phyloP scores from a whole-genome alignment of 1,139 yeast species.

The Hansenula sp. region DNA sequence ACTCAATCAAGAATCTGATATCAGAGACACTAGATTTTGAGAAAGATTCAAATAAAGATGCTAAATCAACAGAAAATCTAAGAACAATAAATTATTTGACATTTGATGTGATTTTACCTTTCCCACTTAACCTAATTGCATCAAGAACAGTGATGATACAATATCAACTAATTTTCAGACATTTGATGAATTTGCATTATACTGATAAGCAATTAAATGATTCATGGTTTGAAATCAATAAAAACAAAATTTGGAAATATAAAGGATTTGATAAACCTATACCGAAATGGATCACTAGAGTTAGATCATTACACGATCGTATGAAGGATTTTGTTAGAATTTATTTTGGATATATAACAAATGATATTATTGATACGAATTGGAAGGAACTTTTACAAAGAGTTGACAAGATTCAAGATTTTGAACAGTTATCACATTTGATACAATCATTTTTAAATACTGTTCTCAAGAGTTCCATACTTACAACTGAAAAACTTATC shows the following conservation, averaged over 20 bases:
- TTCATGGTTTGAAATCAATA: conserved; percentile 72
- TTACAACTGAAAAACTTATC: conserved; percentile 57
- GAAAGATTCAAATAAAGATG: conserved; percentile 19
- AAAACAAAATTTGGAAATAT: conserved; percentile 64
- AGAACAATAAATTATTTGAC: conserved; percentile 50
- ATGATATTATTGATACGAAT: conserved; percentile 58
- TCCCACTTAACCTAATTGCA: conserved; percentile 76
- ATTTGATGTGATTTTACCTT: conserved; percentile 69
- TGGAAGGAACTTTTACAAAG: conserved; percentile 38
- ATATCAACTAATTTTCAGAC: conserved; percentile 77
- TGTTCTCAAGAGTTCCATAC: conserved; percentile 60
- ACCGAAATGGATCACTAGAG: conserved; percentile 52
- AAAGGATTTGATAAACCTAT: conserved; percentile 37
- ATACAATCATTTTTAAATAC: conserved; percentile 61
- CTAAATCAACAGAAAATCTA: conserved; percentile 18
- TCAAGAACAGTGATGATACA: conserved; percentile 70
- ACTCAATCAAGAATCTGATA: conserved; percentile 35
- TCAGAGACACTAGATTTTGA: conserved; percentile 33
- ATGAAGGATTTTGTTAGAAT: conserved; percentile 60
- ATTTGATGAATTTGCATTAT: conserved; percentile 58
- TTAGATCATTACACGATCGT: conserved; percentile 53
- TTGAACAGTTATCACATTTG: conserved; percentile 44
- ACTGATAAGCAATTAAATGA: conserved; percentile 55
- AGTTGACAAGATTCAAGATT: conserved; percentile 33
- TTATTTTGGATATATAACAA: conserved; percentile 51